A percentile compares a stretch with the other conserved stretches of the same genome.
These are phyloP conservation scores for Aegilops tauschii DNA, from an alignment of 176 grass and related monocot genomes.

Conservation along the genomic window DNA sequence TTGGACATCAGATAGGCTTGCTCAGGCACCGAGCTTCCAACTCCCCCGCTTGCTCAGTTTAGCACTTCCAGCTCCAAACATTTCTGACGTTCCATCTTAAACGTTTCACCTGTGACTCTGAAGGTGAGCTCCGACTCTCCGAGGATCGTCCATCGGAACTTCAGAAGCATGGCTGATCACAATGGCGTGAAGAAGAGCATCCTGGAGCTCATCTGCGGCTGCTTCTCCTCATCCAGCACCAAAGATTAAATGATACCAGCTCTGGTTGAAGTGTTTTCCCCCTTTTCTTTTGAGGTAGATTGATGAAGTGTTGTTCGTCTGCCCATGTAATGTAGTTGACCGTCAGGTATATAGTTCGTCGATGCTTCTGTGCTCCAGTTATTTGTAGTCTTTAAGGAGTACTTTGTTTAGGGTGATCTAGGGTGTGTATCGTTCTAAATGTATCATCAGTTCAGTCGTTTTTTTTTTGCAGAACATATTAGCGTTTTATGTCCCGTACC, in stretches of 20 bases:
- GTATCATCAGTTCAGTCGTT: no score
- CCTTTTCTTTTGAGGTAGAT: no score
- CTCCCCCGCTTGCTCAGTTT: background rate
- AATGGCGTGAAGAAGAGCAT: conserved; percentile 36
- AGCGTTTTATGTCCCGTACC: no score
- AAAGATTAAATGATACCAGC: background rate
- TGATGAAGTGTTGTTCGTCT: no score
- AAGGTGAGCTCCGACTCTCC: background rate
- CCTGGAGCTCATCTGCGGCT: conserved; percentile 16
- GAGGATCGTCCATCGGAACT: background rate
- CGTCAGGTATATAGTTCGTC: no score
- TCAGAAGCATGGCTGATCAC: background rate
- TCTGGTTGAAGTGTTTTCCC: background rate
- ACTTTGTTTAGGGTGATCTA: no score
- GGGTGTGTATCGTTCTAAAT: no score
- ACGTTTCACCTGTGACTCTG: no score
- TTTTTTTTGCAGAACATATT: no score
- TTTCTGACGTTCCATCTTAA: background rate
- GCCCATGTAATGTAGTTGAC: no score
- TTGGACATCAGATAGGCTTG: background rate
- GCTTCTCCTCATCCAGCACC: conserved; percentile 28
- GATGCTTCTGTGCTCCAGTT: no score
- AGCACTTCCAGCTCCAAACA: background rate
- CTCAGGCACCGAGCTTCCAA: background rate
- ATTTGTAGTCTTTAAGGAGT: no score